Base-by-base conservation (phyloP, 768 basidiomycete species). In the Daedalea quercina region DNA sequence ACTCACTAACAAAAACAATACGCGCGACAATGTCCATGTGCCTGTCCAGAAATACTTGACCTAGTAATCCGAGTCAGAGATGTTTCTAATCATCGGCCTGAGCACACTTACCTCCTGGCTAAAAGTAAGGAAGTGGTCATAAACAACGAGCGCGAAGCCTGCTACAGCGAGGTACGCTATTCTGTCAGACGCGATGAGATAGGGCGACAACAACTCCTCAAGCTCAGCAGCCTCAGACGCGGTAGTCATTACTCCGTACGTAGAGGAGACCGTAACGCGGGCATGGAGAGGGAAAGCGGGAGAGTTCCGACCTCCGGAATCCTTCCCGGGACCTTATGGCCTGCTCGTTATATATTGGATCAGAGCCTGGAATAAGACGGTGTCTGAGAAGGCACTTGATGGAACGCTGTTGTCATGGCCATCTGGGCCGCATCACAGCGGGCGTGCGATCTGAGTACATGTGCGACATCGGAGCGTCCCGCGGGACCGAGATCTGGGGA, bases 11-110 rank as follows among this genome's bases (percentile, higher is more conserved):
- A 61, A 55, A 46, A 55, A 61, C n/a, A 61, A 33, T 25, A 58
- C 48, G 28, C 60, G 54, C 13, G 60, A 56, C 19, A 55, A 43
- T 2, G 52, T 41, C 60, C 60, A 61, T 7, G 37, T 23, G 4
- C 60, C 55, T 1, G 56, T 43, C 60, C 60, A 61, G 52, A 59
- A 61, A 44, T 55, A 57, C 28, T 54, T 37, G 26, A 57, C 22
- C 60, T 61, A 17, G 2, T 43, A 20, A 45, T 45, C 26, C 7
- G 19, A 3, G 13, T 45, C 26, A 31, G 28, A 31, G n/a, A n/a
- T n/a, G 42, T 17, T 22, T 20, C 8, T 20, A 45, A 6, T 15
- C 13, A 20, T 8, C 22, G 20, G 15, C 20, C 12, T 19, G 1
- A 15, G 8, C 12, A 11, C 3, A 55, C 54, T 20, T 28, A 58